phyloP scores from a whole-genome alignment of 768 basidiomycete species.

The Lentinula edodes region DNA sequence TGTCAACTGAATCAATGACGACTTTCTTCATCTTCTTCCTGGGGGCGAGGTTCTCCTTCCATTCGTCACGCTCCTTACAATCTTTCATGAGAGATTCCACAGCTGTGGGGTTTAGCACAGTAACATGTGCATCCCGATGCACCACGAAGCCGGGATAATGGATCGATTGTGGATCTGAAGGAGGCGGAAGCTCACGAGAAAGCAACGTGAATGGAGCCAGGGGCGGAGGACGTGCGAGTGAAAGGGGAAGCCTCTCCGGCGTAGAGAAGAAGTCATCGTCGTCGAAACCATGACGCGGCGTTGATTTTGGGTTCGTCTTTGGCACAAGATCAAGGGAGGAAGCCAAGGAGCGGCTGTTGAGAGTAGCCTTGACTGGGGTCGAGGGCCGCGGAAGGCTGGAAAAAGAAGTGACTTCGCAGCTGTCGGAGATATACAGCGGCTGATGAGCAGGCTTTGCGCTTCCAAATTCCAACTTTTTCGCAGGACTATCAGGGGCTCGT shows the following conservation, averaged over 20 bases:
- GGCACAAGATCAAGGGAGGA: conserved; percentile 24
- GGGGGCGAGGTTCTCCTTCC: conserved; percentile 57
- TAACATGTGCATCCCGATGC: conserved; percentile 40
- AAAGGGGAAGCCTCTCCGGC: conserved; percentile 11
- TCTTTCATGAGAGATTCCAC: conserved; percentile 6
- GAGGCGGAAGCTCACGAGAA: conserved; percentile 35
- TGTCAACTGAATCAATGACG: conserved; percentile 16
- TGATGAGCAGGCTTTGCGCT: conserved; percentile 11
- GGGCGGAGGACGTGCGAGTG: conserved; percentile 8
- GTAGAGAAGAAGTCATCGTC: conserved; percentile 18
- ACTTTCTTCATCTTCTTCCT: conserved; percentile 41
- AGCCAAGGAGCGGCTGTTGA: conserved; percentile 14
- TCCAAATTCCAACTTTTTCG: conserved; percentile 50
- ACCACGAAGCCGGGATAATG: conserved; percentile 68
- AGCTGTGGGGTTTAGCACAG: conserved; percentile 10
- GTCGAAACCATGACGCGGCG: not conserved
- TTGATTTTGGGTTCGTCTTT: not conserved
- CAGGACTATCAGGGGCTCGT: conserved; percentile 36
- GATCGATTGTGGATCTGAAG: conserved; percentile 44
- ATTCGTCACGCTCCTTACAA: conserved; percentile 27
- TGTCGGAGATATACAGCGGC: not conserved
- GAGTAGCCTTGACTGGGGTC: conserved; percentile 9
- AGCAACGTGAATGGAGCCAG: conserved; percentile 16
- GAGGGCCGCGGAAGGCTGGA: not conserved
- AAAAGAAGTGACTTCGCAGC: not conserved